A percentile compares a stretch with the other conserved stretches of the same genome.
phyloP scores from a whole-genome alignment of 305 asterid species.

The Solanum aculeatissimum region DNA sequence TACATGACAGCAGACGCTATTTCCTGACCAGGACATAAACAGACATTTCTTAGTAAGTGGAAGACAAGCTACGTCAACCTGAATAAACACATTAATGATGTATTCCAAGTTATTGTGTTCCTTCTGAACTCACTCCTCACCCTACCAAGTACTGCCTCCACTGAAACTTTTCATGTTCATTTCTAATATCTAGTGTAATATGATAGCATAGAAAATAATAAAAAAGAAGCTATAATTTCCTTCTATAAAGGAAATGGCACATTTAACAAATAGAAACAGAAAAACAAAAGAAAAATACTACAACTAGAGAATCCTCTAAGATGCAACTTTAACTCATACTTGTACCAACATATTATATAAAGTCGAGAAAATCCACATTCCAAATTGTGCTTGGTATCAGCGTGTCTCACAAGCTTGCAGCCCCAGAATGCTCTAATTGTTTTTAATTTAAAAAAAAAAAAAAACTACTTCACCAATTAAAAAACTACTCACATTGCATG shows the following conservation, averaged over 20 bases:
- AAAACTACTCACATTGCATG: not conserved
- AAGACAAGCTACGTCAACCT: not conserved
- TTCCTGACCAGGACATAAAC: conserved; percentile 46
- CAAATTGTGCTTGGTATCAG: not conserved
- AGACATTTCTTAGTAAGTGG: not conserved
- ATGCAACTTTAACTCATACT: not conserved
- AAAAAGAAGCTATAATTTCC: not conserved
- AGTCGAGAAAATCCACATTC: not conserved
- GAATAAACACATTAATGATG: not conserved
- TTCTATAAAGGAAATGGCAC: not conserved
- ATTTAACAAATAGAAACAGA: not conserved
- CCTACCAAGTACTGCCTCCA: not conserved
- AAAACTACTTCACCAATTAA: not conserved
- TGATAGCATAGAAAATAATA: not conserved
- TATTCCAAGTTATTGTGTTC: not conserved
- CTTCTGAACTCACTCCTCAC: not conserved
- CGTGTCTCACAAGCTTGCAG: not conserved
- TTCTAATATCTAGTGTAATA: not conserved
- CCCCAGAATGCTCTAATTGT: not conserved
- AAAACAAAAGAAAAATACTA: not conserved
- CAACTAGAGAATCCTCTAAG: not conserved
- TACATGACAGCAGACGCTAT: conserved; percentile 89
- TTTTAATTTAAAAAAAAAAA: not conserved
- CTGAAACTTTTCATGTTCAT: not conserved
- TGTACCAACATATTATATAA: not conserved